Evolutionary conservation across 352 stramenopile species (phyloP).

Genomic region (Globisporangium barbulae): DNA sequence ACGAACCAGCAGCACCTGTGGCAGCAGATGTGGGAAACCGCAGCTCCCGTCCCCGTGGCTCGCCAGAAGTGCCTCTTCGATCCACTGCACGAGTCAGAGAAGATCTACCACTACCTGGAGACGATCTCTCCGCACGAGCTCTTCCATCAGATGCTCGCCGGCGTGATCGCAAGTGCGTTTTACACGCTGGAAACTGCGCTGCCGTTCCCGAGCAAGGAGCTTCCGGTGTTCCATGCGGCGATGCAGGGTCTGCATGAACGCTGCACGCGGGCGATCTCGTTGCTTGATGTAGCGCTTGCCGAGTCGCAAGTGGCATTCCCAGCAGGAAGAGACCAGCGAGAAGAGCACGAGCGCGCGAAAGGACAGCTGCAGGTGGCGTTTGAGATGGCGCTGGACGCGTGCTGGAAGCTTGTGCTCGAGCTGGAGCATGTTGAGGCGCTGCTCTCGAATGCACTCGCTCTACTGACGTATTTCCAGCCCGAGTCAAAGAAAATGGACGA

Average conservation of each 20-base stretch:
- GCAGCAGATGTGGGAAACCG: slow-evolving; percentile 75
- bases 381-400: slow-evolving; percentile 77
- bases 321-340: slow-evolving; percentile 29
- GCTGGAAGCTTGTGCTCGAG: slow-evolving; percentile 51
- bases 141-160: slow-evolving; percentile 77
- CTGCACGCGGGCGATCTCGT: slow-evolving; percentile 45
- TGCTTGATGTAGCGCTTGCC: slow-evolving; percentile 59
- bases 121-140: slow-evolving; percentile 74
- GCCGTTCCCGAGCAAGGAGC: slow-evolving; percentile 25
- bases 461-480: slow-evolving; percentile 45
- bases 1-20: slow-evolving; percentile 57
- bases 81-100: slow-evolving; percentile 69
- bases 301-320: slow-evolving; percentile 66
- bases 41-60: slow-evolving; percentile 37
- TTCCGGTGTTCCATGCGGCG: slow-evolving; percentile 36
- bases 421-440: slow-evolving; percentile 55
- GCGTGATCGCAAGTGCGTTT: slow-evolving; percentile 53
- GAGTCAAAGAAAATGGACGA: slow-evolving; percentile 1
- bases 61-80: slow-evolving; percentile 77
- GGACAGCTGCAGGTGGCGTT: slow-evolving; percentile 68
- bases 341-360: slow-evolving; percentile 38
- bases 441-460: slow-evolving; percentile 42
- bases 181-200: slow-evolving; percentile 50
- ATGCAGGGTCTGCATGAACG: slow-evolving; percentile 32
- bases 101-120: slow-evolving; percentile 81